Percentiles rank a stretch among this genome's conserved stretches.
Conservation (phyloP, 257 asterid species). For the Solanum sparsipilum region DNA sequence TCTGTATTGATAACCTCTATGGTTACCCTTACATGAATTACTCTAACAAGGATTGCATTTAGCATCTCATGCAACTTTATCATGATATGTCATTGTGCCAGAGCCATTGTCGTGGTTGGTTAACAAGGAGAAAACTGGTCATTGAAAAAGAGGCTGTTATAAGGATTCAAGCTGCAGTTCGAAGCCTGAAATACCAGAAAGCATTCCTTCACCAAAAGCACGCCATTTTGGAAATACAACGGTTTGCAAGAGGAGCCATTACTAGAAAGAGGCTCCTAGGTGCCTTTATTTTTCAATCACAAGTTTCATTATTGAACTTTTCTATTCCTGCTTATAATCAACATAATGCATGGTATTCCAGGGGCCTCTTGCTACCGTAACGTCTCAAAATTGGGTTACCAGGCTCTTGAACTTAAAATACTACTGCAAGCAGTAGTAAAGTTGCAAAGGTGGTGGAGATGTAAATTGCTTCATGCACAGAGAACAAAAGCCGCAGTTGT, state of each 20-base stretch:
- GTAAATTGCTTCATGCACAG: conserved; percentile 18
- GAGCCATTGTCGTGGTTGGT: conserved; percentile 67
- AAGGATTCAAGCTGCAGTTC: conserved; percentile 54
- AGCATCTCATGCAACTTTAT: background rate
- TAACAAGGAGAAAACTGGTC: conserved; percentile 44
- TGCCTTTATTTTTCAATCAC: conserved; percentile 1
- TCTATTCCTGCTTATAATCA: background rate
- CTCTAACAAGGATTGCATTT: background rate
- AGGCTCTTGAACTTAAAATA: conserved; percentile 36
- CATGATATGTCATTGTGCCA: conserved; percentile 13
- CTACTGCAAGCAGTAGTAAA: conserved; percentile 36
- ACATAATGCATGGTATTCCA: conserved; percentile 13
- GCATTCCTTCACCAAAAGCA: conserved; percentile 28
- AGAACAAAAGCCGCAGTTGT: conserved; percentile 40
- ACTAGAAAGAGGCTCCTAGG: conserved; percentile 67
- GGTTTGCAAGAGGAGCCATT: conserved; percentile 54
- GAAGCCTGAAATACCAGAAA: conserved; percentile 29
- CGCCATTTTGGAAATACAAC: conserved; percentile 56
- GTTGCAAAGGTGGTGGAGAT: conserved; percentile 87
- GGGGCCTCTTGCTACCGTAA: conserved; percentile 35
- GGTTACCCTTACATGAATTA: background rate
- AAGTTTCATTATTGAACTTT: background rate
- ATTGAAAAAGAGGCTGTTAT: conserved; percentile 42
- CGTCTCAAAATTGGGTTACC: conserved; percentile 8
- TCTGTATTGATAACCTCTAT: background rate